These are phyloP conservation scores for Phylloporus rhodoxanthus DNA, from an alignment of 768 basidiomycete species.

Conservation along the genomic window DNA sequence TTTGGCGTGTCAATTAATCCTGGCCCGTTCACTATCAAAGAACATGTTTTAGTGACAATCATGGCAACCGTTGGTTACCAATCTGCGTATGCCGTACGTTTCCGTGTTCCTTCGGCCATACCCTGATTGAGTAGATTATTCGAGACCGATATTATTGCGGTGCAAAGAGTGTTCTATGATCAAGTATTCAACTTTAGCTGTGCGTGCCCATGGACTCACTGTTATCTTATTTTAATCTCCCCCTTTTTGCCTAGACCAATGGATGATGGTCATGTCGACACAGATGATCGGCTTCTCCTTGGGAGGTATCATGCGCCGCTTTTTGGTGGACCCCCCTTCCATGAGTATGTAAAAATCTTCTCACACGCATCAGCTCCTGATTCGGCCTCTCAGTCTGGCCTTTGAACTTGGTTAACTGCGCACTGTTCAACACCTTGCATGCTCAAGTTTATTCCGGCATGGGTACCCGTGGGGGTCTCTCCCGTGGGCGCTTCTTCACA, in stretches of 20 bases:
- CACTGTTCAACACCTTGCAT: conserved; percentile 72
- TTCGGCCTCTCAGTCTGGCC: conserved; percentile 59
- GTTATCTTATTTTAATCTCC: neutral
- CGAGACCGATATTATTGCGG: conserved; percentile 64
- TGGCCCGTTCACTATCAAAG: conserved; percentile 78
- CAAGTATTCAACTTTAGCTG: conserved; percentile 50
- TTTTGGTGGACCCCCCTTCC: conserved; percentile 58
- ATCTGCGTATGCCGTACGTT: conserved; percentile 19
- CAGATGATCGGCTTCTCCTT: conserved; percentile 64
- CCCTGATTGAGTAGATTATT: neutral
- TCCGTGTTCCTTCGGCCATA: neutral
- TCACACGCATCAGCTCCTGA: neutral
- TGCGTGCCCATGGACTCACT: conserved; percentile 17
- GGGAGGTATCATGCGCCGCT: conserved; percentile 55
- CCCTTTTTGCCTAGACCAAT: conserved; percentile 36
- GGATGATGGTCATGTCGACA: conserved; percentile 65
- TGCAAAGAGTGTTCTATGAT: conserved; percentile 65
- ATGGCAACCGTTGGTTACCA: conserved; percentile 49
- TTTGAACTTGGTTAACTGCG: conserved; percentile 60
- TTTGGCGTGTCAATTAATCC: conserved; percentile 62
- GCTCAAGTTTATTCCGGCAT: conserved; percentile 46
- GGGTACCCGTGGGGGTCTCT: conserved; percentile 40
- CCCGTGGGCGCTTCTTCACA: conserved; percentile 49
- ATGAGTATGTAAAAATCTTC: conserved; percentile 43
- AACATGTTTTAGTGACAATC: conserved; percentile 64